These are phyloP conservation scores for Vigna trinervia DNA, from an alignment of 306 rosid genomes.

Conservation along the genomic window DNA sequence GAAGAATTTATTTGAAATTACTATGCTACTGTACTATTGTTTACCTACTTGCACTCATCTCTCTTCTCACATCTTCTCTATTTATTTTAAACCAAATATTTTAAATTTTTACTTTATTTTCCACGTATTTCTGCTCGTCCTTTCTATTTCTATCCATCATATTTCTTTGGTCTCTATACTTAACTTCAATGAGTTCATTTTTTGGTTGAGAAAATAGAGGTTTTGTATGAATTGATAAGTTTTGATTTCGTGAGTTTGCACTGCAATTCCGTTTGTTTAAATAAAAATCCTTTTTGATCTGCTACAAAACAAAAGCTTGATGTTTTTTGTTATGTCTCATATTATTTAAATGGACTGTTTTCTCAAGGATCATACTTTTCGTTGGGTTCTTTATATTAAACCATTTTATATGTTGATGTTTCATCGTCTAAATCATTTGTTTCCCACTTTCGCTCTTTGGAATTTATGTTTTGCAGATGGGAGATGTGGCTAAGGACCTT, in stretches of 20 bases:
- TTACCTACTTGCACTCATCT: no score
- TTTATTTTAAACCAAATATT: no score
- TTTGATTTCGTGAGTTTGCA: not conserved
- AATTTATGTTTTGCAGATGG: constrained; percentile 65
- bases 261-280: not conserved
- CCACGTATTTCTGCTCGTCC: no score
- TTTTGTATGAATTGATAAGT: not conserved
- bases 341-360: constrained; percentile 18
- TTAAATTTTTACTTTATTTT: no score
- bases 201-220: not conserved
- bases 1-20: no score
- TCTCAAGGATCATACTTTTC: constrained; percentile 14
- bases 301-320: not conserved
- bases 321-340: not conserved
- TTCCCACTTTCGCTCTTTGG: constrained; percentile 2
- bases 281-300: not conserved
- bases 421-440: constrained; percentile 2
- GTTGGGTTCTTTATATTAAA: not conserved
- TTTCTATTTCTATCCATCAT: no score
- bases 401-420: constrained; percentile 1
- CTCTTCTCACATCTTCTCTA: no score
- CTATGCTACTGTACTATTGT: no score
- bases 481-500: constrained; percentile 90
- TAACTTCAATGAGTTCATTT: not conserved
- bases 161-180: not conserved